These are phyloP conservation scores for Sclerotinia spermophila DNA, from an alignment of 2,329 filamentous ascomycete species.

Conservation along the genomic window DNA sequence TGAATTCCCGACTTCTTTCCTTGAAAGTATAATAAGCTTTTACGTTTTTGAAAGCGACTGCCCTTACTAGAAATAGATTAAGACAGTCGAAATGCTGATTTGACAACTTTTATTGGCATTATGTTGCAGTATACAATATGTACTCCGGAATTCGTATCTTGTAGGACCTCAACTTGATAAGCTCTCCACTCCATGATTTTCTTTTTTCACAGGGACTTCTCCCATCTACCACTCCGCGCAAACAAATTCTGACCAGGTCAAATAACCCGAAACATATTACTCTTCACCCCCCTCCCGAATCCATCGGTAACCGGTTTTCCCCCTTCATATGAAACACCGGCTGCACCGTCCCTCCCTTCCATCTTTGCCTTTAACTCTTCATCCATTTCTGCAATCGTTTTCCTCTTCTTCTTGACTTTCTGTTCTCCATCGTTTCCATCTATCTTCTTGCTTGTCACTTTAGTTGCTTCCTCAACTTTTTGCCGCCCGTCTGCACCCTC, in stretches of 20 bases:
- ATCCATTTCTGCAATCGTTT: constrained; percentile 61
- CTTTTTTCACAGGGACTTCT: neutral
- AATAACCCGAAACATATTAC: constrained; percentile 76
- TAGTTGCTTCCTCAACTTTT: neutral
- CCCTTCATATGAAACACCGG: constrained; percentile 72
- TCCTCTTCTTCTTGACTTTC: constrained; percentile 35
- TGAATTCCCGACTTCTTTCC: neutral
- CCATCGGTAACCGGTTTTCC: constrained; percentile 64
- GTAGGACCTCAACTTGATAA: no score
- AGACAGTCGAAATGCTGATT: neutral
- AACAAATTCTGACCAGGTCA: constrained; percentile 32
- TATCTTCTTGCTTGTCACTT: neutral
- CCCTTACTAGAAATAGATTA: neutral
- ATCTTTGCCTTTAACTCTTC: constrained; percentile 63
- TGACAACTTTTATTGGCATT: neutral
- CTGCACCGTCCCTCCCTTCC: constrained; percentile 67
- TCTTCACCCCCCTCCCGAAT: constrained; percentile 70
- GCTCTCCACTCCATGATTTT: no score
- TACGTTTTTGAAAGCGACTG: neutral
- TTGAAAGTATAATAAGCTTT: neutral
- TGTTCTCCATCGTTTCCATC: neutral
- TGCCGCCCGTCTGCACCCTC: neutral
- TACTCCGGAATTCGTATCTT: neutral
- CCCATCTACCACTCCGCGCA: neutral
- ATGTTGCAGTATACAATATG: neutral